Conservation (phyloP, 2,329 filamentous ascomycete genomes). For the Beauveria scarabaeidicola region DNA sequence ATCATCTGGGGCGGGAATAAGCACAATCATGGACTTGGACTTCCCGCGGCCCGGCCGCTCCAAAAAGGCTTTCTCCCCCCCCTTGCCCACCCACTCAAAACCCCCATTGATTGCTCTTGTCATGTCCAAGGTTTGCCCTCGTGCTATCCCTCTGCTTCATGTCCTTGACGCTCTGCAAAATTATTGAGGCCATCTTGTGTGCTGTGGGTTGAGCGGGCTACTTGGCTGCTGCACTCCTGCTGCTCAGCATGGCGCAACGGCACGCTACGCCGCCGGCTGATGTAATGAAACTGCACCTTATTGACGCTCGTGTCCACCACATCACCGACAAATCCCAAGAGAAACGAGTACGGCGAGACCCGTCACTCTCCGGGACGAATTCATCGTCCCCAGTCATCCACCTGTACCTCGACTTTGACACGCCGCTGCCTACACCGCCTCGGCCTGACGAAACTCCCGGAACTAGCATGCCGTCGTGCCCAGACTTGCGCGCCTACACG, state of each 20-base stretch:
- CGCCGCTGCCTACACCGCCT: slow-evolving; percentile 25
- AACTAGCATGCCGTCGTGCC: slow-evolving; percentile 43
- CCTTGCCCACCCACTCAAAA: not conserved
- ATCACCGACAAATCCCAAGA: not conserved
- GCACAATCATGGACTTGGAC: not conserved
- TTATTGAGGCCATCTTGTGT: not conserved
- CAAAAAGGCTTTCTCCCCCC: not conserved
- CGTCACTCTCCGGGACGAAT: slow-evolving; percentile 5
- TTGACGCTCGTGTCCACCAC: not conserved
- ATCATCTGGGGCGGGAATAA: too few relatives aligned
- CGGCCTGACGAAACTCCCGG: slow-evolving; percentile 16
- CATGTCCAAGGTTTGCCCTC: not conserved
- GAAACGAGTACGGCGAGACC: not conserved
- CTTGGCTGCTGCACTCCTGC: not conserved
- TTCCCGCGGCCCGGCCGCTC: not conserved
- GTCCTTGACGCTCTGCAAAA: not conserved
- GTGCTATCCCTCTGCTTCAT: not conserved
- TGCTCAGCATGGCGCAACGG: not conserved
- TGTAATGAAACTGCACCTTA: not conserved
- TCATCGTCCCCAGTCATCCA: slow-evolving; percentile 24
- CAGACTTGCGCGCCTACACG: slow-evolving; percentile 56
- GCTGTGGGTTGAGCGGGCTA: not conserved
- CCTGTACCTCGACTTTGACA: slow-evolving; percentile 34
- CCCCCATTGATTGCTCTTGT: not conserved
- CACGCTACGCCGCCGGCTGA: not conserved